Evolutionary conservation across 768 basidiomycete species (phyloP), one percentile per base, ranked within the genome.

Genomic region (Tylopilus balloui): DNA sequence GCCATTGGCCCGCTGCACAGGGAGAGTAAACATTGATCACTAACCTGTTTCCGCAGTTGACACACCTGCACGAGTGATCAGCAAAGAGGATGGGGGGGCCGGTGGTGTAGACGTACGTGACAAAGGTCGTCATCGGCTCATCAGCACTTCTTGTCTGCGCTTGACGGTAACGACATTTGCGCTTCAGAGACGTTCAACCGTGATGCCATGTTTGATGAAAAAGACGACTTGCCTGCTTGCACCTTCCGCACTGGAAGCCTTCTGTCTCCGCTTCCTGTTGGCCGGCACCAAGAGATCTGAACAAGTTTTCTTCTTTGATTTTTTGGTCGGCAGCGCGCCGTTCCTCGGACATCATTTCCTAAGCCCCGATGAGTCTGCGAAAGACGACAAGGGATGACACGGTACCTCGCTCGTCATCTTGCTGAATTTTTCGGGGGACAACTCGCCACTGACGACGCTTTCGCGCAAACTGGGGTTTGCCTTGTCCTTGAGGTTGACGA

Each of bases 41-140:
- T 53, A 45, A 78, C 77, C 77, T 73, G 62, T 84, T 77, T 61
- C 79, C 78, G 62, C 86, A 88, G 55, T 79, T 79, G 46, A 79
- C 77, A 68, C 87, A 88, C 46, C 82, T 82, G 54, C 39, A 52
- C 19, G 32, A 0, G 15, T 42, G 37, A 49, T 53, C 10, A 51
- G 45, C 34, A 24, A n/a, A 38, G 19, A n/a, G 40, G 24, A 34
- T 13, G n/a, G n/a, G n/a, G n/a, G n/a, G n/a, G n/a, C n/a, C 11
- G 15, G 32, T 24, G 23, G 10, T 19, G 13, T 1, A 17, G 25
- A 73, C 77, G 54, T 69, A 91, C 82, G 89, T 92, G 57, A 93
- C 90, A 64, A 93, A 95, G 17, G 92, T 94, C 3, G 95, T 97
- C 94, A 98, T 97, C 20, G 95, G 94, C 71, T 97, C 96, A 72